Evolutionary conservation across 169 alveolate genomes (phyloP), one percentile per base, ranked within the genome.

Genomic region (Cryptosporidium meleagridis): DNA sequence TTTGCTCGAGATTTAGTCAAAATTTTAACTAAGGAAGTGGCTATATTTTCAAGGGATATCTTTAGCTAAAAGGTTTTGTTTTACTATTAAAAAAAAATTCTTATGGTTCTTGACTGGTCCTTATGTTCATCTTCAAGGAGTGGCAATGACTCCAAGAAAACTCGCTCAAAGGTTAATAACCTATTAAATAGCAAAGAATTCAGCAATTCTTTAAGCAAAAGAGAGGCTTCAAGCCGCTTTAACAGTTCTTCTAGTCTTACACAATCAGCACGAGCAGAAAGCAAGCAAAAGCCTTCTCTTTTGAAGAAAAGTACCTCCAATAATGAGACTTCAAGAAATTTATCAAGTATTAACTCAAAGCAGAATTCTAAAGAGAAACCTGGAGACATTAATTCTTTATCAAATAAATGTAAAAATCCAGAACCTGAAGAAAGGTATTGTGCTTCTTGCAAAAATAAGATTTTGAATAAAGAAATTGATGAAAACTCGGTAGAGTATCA

Each of bases 401-500:
- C 29, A 55, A 55, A 10, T 3, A 55, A 2, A 4, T 3, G 35
- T 8, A 55, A 55, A 29, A 8, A 0, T 5, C 41, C 29, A 65
- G 72, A 65, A 8, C 23, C 37, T n/a, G 67, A 55, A 55, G 67
- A 55, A 55, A 55, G 2, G 14, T 41, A 70, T 31, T 70, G 84
- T 18, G 44, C 67, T n/a, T 48, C 67, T 45, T 70, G 84, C n/a
- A 70, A 45, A 7, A 26, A 48, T 9, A 48, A 70, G 41, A 70
- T 48, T 70, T 35, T 39, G 48, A 29, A 18, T 18, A 44, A 59
- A 0, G 71, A 52, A n/a, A 29, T 18, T 9, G 72, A 33, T 31
- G 72, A 65, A 14, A 10, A 53, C 53, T 37, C 71, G 8, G 80
- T 80, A 18, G 75, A 59, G 14, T 80, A 59, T 48, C 89, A 80